These are phyloP conservation scores for Geosmithia morbida DNA, from an alignment of 2,329 filamentous ascomycete genomes.

Conservation along the genomic window DNA sequence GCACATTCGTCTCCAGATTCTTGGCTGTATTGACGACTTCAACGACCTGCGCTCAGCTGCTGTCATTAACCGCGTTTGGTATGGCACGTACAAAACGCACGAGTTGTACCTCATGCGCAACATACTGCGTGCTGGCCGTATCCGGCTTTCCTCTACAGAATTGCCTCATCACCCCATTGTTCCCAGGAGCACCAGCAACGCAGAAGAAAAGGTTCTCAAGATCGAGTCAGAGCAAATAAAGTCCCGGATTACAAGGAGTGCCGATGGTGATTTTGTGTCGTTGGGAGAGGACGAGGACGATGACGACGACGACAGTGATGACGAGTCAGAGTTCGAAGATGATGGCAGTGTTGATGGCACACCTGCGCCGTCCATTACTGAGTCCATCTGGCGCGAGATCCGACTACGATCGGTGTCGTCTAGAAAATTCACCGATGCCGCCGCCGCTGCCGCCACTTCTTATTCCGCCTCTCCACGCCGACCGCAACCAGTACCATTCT, in stretches of 20 bases:
- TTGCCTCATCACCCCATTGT: slow-evolving; percentile 7
- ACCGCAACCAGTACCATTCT: not conserved
- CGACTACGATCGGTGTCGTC: not conserved
- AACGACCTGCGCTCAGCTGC: slow-evolving; percentile 27
- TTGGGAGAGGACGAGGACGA: slow-evolving; percentile 12
- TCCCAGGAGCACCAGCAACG: slow-evolving; percentile 9
- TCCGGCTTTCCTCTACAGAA: slow-evolving; percentile 3
- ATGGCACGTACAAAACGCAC: slow-evolving; percentile 28
- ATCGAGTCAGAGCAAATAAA: slow-evolving; percentile 14
- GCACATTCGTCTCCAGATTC: slow-evolving; percentile 21
- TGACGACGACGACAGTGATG: slow-evolving; percentile 4
- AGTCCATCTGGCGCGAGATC: slow-evolving; percentile 1
- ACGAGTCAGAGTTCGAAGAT: slow-evolving; percentile 5
- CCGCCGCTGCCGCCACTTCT: not conserved
- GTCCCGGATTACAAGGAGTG: slow-evolving; percentile 10
- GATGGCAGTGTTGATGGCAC: slow-evolving; percentile 6
- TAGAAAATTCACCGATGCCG: not conserved
- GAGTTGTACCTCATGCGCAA: slow-evolving; percentile 23
- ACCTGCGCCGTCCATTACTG: slow-evolving; percentile 4
- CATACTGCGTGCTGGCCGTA: slow-evolving; percentile 15
- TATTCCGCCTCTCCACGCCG: not conserved
- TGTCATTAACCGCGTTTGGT: slow-evolving; percentile 25
- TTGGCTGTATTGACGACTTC: slow-evolving; percentile 22
- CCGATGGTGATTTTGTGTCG: slow-evolving; percentile 7
- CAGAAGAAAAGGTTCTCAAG: slow-evolving; percentile 19